These are phyloP conservation scores for Dichomitus squalens DNA, from an alignment of 1,284 basidiomycete species.

Conservation along the genomic window DNA sequence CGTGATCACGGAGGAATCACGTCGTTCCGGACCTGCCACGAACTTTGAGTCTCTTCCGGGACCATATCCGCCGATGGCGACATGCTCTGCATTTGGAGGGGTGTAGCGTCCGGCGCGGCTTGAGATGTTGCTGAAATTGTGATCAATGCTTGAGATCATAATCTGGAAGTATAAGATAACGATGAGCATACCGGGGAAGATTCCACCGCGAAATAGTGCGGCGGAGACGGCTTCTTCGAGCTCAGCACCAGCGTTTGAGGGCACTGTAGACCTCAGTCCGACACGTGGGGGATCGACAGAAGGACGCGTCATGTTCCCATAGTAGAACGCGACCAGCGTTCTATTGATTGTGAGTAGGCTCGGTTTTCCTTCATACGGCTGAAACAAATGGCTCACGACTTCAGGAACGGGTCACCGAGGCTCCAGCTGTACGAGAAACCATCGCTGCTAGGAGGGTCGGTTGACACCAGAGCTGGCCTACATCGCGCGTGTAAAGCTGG, in stretches of 20 bases:
- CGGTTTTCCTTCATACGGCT: neutral
- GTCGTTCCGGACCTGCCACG: too few relatives aligned
- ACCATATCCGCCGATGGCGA: too few relatives aligned
- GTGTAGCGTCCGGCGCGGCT: too few relatives aligned
- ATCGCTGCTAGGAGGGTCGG: constrained; percentile 50
- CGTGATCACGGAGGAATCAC: too few relatives aligned
- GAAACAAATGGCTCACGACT: constrained; percentile 38
- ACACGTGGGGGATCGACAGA: constrained; percentile 64
- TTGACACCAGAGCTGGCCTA: constrained; percentile 45
- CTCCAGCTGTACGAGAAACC: constrained; percentile 41
- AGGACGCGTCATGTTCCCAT: constrained; percentile 64
- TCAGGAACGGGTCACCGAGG: constrained; percentile 43
- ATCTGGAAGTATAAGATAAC: neutral
- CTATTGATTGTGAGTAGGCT: constrained; percentile 16
- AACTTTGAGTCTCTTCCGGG: neutral
- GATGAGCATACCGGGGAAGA: constrained; percentile 44
- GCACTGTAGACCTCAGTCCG: constrained; percentile 69
- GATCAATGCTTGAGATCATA: too few relatives aligned
- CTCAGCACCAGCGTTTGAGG: constrained; percentile 45
- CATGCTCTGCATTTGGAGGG: too few relatives aligned
- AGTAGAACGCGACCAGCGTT: constrained; percentile 53
- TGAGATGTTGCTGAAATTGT: neutral
- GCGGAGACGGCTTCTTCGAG: constrained; percentile 42
- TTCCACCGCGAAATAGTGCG: constrained; percentile 39
- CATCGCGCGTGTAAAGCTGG: constrained; percentile 34